Conservation (phyloP, 495 filamentous ascomycete species). For the Cudoniella acicularis region DNA sequence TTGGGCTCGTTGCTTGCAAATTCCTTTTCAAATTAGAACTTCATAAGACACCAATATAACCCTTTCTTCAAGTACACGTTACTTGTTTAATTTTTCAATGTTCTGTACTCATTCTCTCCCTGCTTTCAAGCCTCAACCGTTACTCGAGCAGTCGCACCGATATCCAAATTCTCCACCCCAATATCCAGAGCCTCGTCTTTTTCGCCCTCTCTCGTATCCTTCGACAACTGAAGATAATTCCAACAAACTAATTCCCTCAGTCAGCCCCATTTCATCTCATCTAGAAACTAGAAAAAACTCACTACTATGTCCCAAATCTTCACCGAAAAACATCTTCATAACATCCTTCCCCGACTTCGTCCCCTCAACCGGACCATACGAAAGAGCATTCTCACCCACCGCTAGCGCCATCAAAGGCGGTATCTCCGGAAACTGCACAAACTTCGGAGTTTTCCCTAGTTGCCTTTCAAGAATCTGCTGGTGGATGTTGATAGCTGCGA, state of each 20-base stretch:
- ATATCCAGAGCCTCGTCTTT: too few relatives aligned
- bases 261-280: constrained; percentile 18
- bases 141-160: too few relatives aligned
- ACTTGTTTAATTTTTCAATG: too few relatives aligned
- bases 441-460: constrained; percentile 33
- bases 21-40: too few relatives aligned
- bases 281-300: background rate
- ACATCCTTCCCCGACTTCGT: constrained; percentile 53
- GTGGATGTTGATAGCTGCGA: constrained; percentile 58
- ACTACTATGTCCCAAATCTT: constrained; percentile 59
- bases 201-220: too few relatives aligned
- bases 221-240: constrained; percentile 1
- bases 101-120: too few relatives aligned
- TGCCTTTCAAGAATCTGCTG: constrained; percentile 47
- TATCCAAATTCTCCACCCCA: too few relatives aligned
- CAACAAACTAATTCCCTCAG: constrained; percentile 1
- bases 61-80: too few relatives aligned
- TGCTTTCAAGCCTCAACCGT: too few relatives aligned
- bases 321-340: constrained; percentile 56
- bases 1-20: too few relatives aligned
- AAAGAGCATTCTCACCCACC: constrained; percentile 59
- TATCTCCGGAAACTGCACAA: constrained; percentile 43
- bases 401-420: constrained; percentile 64
- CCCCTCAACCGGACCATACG: constrained; percentile 47
- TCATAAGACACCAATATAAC: too few relatives aligned